Evolutionary conservation across 352 stramenopile genomes (phyloP).

Genomic region (Elongisporangium undulatum): DNA sequence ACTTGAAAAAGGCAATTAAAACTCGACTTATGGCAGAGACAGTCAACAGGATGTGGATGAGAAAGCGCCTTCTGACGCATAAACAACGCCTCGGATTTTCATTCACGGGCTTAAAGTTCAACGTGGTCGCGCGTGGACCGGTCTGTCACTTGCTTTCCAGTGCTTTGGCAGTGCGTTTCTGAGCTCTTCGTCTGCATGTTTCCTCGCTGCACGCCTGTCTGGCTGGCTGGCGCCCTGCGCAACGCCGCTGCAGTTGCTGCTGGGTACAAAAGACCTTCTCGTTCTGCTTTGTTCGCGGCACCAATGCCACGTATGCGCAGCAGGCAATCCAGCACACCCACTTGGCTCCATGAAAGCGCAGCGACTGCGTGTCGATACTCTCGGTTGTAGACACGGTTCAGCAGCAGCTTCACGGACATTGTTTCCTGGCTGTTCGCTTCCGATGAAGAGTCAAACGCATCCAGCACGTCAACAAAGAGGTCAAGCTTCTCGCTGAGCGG

Average conservation of each 20-base stretch:
- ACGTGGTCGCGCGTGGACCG: neutral
- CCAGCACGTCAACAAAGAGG: conserved; percentile 19
- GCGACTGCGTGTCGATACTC: conserved; percentile 17
- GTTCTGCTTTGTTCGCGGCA: neutral
- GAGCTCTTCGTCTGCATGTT: neutral
- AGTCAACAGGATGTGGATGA: neutral
- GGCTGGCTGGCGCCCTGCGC: neutral
- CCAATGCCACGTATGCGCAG: neutral
- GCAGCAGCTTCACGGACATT: conserved; percentile 23
- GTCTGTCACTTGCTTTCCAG: neutral
- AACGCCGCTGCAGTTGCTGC: neutral
- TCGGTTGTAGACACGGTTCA: conserved; percentile 34
- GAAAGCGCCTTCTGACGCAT: neutral
- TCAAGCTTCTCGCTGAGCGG: conserved; percentile 16
- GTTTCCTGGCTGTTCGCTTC: conserved; percentile 13
- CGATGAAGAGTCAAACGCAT: conserved; percentile 17
- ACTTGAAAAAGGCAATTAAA: neutral
- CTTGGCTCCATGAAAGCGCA: neutral
- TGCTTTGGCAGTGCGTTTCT: neutral
- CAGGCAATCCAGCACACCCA: neutral
- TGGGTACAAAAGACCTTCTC: neutral
- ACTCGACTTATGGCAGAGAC: neutral
- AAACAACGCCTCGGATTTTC: neutral
- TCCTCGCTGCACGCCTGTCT: neutral
- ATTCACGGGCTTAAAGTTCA: neutral